phyloP scores from a whole-genome alignment of 2,329 filamentous ascomycete species.

The Apiospora rasikravindrae region DNA sequence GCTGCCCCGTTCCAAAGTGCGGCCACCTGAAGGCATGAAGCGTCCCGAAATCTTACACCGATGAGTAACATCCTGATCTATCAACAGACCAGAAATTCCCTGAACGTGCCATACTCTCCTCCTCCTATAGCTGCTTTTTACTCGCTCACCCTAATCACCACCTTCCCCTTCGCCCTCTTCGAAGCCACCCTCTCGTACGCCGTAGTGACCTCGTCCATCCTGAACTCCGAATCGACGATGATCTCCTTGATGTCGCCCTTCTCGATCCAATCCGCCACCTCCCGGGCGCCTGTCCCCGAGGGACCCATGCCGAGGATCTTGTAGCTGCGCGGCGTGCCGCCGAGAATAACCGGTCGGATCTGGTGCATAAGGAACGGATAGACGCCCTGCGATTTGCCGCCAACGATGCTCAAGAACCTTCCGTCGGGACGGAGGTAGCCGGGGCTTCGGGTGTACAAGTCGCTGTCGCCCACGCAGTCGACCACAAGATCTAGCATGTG shows the following conservation, averaged over 20 bases:
- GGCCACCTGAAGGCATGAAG: too few species aligned
- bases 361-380: slow-evolving; percentile 39
- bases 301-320: slow-evolving; percentile 37
- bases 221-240: slow-evolving; percentile 39
- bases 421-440: slow-evolving; percentile 22
- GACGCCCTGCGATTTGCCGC: slow-evolving; percentile 37
- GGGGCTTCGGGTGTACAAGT: slow-evolving; percentile 14
- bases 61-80: too few species aligned
- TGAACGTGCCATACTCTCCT: too few species aligned
- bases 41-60: too few species aligned
- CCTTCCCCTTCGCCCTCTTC: slow-evolving; percentile 40
- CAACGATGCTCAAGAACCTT: slow-evolving; percentile 39
- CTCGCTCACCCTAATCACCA: slow-evolving; percentile 35
- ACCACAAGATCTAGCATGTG: slow-evolving; percentile 22
- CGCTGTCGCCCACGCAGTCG: slow-evolving; percentile 23
- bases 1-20: too few species aligned
- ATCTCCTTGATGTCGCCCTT: slow-evolving; percentile 35
- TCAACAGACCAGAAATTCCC: too few species aligned
- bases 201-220: slow-evolving; percentile 36
- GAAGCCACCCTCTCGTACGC: slow-evolving; percentile 40
- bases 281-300: slow-evolving; percentile 32
- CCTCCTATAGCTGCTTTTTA: not conserved
- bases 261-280: slow-evolving; percentile 34
- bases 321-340: slow-evolving; percentile 39
- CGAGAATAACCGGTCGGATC: slow-evolving; percentile 37